Percentiles rank a stretch among this genome's conserved stretches.
Conservation (phyloP, 345 rosid genomes). For the Nephelium lappaceum region DNA sequence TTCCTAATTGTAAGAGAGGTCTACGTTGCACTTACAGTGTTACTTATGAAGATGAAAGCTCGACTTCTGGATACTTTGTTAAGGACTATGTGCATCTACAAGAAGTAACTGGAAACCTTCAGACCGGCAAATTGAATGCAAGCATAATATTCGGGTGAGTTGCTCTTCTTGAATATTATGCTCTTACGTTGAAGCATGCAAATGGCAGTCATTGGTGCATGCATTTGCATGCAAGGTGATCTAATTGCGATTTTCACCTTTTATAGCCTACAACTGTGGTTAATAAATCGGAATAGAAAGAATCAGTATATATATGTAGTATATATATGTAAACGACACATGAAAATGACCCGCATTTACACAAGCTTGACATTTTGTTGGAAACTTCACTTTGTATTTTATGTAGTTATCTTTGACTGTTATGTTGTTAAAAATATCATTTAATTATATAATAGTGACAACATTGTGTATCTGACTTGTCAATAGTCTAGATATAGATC, state of each 20-base stretch:
- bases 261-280: background rate
- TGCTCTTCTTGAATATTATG: background rate
- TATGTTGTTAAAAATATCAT: background rate
- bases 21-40: constrained; percentile 59
- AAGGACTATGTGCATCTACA: constrained; percentile 54
- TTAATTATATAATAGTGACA: background rate
- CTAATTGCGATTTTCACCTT: background rate
- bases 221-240: background rate
- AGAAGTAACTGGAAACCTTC: constrained; percentile 55
- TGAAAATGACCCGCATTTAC: background rate
- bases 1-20: constrained; percentile 52
- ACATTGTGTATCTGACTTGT: too few relatives aligned
- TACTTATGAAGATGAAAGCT: constrained; percentile 78
- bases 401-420: background rate
- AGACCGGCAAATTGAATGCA: constrained; percentile 50
- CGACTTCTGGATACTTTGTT: constrained; percentile 69
- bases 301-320: too few relatives aligned
- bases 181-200: background rate
- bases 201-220: background rate
- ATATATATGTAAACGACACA: too few relatives aligned
- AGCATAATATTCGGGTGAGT: constrained; percentile 73
- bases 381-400: background rate
- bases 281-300: too few relatives aligned
- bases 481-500: too few relatives aligned
- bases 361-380: background rate